Percentiles rank a stretch among this genome's conserved stretches.
Evolutionary conservation across 2,329 filamentous ascomycete genomes (phyloP).

Genomic region (Diplodia corticola): DNA sequence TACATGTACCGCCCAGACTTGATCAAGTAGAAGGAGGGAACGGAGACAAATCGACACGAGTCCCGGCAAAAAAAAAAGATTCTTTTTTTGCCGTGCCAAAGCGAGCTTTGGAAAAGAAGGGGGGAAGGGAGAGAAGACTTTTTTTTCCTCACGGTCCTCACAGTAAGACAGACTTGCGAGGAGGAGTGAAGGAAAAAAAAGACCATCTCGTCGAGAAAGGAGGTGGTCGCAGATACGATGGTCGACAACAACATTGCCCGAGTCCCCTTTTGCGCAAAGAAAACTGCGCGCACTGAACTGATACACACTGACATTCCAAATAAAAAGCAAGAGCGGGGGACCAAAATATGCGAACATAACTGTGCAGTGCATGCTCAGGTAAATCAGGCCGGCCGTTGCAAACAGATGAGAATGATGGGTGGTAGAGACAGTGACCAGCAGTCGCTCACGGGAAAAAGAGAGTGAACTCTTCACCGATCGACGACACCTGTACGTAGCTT

Average conservation of each 20-base stretch:
- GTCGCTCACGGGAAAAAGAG: not conserved
- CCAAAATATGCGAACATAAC: not conserved
- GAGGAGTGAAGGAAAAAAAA: not conserved
- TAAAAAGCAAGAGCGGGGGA: not conserved
- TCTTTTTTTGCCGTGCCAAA: constrained; percentile 6
- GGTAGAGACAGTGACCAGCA: not conserved
- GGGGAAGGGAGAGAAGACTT: not conserved
- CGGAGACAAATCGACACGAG: constrained; percentile 8
- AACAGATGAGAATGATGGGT: not conserved
- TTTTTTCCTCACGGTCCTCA: too few relatives aligned
- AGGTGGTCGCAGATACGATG: not conserved
- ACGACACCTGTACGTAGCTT: not conserved
- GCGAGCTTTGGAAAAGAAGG: not conserved
- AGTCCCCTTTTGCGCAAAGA: not conserved
- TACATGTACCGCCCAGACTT: not conserved
- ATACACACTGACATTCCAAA: not conserved
- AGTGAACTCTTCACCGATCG: not conserved
- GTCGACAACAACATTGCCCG: not conserved
- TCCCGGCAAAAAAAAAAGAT: constrained; percentile 6
- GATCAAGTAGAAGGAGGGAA: not conserved
- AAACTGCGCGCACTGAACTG: not conserved
- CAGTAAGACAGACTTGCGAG: not conserved
- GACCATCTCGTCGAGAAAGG: not conserved
- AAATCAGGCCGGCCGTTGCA: not conserved
- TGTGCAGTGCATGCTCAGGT: not conserved